Evolutionary conservation across 208 protist species (phyloP).

Genomic region (Naegleria lovaniensis): DNA sequence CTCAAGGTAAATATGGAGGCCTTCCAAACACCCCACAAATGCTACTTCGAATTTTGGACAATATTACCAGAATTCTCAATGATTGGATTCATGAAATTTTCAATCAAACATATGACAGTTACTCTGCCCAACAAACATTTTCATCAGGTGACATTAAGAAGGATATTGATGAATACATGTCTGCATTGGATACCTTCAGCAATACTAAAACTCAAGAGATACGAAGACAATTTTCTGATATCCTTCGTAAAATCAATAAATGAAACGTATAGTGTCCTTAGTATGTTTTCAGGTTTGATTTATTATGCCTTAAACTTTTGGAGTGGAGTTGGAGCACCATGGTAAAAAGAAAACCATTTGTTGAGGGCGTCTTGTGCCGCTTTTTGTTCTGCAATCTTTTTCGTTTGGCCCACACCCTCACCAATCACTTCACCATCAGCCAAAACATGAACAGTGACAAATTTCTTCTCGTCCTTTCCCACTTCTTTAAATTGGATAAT

Average conservation of each 20-base stretch:
- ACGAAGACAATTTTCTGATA: no score
- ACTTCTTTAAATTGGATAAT: background rate
- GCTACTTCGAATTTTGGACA: background rate
- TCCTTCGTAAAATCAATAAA: no score
- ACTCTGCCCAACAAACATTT: background rate
- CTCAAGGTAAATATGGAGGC: background rate
- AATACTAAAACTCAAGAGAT: background rate
- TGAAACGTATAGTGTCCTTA: no score
- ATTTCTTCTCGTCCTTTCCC: background rate
- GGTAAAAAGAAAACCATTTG: background rate
- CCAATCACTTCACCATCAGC: background rate
- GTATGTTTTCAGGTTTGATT: no score
- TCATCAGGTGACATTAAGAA: background rate
- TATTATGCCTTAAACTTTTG: background rate
- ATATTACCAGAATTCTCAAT: background rate
- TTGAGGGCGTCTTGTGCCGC: constrained; percentile 16
- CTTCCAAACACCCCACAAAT: background rate
- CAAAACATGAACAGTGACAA: background rate
- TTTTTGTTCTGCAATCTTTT: constrained; percentile 3
- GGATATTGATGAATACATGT: background rate
- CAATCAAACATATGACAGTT: background rate
- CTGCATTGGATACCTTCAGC: background rate
- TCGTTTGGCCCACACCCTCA: background rate
- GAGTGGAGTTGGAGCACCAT: background rate
- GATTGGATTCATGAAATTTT: background rate